These are phyloP conservation scores for Wickerhamomyces chambardii DNA, from an alignment of 805 yeast genomes.

Conservation along the genomic window DNA sequence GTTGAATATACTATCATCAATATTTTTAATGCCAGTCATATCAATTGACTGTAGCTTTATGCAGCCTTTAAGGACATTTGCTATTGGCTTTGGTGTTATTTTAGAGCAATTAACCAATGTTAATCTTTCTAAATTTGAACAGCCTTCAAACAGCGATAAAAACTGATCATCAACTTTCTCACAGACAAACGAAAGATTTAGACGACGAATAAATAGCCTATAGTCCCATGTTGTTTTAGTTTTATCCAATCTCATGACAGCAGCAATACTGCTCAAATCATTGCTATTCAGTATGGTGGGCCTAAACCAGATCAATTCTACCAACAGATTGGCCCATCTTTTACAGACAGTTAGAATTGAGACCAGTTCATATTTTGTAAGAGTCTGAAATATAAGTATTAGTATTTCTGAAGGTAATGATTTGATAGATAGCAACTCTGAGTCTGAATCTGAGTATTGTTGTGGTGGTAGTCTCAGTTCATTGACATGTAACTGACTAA, in stretches of 20 bases:
- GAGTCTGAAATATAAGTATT: constrained; percentile 53
- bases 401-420: constrained; percentile 47
- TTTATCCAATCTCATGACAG: constrained; percentile 43
- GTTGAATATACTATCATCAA: constrained; percentile 60
- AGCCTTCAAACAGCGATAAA: constrained; percentile 51
- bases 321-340: constrained; percentile 69
- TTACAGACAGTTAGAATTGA: constrained; percentile 66
- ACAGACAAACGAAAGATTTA: constrained; percentile 73
- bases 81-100: constrained; percentile 52
- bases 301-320: constrained; percentile 82
- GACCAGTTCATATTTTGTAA: constrained; percentile 49
- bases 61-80: constrained; percentile 55
- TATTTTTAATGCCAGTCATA: constrained; percentile 65
- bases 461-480: too few species aligned
- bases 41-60: constrained; percentile 76
- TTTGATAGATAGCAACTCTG: too few species aligned
- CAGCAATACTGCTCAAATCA: constrained; percentile 42
- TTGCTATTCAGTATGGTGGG: constrained; percentile 54
- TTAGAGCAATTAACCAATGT: constrained; percentile 75
- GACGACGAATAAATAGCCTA: constrained; percentile 60
- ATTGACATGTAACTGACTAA: neutral
- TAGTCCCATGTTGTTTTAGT: constrained; percentile 54
- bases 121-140: constrained; percentile 74
- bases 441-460: too few species aligned
- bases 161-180: constrained; percentile 56